Conservation (phyloP, 345 rosid species). For the Salix arbutifolia region DNA sequence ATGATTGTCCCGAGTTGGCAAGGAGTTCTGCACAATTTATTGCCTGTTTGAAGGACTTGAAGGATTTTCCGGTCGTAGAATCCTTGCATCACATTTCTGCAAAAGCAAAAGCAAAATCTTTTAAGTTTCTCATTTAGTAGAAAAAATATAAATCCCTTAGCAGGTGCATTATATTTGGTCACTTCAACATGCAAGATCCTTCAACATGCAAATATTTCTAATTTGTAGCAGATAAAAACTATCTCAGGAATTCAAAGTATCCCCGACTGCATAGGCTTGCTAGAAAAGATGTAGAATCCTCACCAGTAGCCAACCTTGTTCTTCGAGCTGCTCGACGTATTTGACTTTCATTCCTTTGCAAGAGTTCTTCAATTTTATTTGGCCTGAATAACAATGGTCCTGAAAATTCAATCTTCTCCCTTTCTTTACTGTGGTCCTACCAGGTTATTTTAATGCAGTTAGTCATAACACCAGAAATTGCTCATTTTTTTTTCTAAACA, state of each 20-base stretch:
- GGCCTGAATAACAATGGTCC: constrained; percentile 48
- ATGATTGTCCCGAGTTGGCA: background rate
- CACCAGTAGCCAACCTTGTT: constrained; percentile 45
- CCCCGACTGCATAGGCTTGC: no score
- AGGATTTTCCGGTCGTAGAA: background rate
- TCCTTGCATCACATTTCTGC: constrained; percentile 28
- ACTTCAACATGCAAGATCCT: no score
- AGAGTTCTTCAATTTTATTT: constrained; percentile 38
- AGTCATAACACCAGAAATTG: background rate
- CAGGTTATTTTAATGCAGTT: background rate
- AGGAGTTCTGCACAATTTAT: background rate
- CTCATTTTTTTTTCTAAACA: background rate
- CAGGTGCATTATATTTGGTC: background rate
- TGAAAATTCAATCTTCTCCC: constrained; percentile 27
- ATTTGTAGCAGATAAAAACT: no score
- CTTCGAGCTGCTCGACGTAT: constrained; percentile 47
- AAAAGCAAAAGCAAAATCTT: background rate
- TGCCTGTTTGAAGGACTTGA: background rate
- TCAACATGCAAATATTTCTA: no score
- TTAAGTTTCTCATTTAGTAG: no score
- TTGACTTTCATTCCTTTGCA: constrained; percentile 50
- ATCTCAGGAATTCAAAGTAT: no score
- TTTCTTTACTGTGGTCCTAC: constrained; percentile 5
- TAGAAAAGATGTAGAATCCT: no score
- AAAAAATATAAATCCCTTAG: no score